These are phyloP conservation scores for Candida mattraensis DNA, from an alignment of 805 yeast species.

Conservation along the genomic window DNA sequence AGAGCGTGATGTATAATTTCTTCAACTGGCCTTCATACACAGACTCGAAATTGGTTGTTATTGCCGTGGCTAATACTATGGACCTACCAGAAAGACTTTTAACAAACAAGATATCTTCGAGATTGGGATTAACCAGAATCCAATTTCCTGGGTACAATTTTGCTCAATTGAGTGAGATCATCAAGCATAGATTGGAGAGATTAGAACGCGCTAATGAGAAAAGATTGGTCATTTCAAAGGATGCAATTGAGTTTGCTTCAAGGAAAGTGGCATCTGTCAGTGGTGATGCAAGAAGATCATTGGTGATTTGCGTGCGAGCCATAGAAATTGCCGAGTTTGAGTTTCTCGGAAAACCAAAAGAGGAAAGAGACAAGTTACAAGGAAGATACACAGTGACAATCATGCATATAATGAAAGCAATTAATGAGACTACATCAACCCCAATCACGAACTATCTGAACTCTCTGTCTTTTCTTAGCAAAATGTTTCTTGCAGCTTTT, in stretches of 20 bases:
- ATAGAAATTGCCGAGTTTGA: constrained; percentile 81
- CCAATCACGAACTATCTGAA: constrained; percentile 63
- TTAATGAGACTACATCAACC: constrained; percentile 73
- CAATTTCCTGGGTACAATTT: constrained; percentile 88
- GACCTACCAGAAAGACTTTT: constrained; percentile 89
- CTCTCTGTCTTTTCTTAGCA: constrained; percentile 64
- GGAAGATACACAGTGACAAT: constrained; percentile 61
- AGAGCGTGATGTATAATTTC: constrained; percentile 88
- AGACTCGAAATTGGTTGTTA: constrained; percentile 75
- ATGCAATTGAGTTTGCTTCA: constrained; percentile 89
- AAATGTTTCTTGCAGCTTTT: constrained; percentile 69
- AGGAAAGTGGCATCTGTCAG: constrained; percentile 94
- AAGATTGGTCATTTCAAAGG: constrained; percentile 51
- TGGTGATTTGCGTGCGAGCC: constrained; percentile 84
- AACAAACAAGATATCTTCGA: constrained; percentile 85
- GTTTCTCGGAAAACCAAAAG: constrained; percentile 37
- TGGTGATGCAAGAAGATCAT: constrained; percentile 95
- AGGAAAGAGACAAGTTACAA: constrained; percentile 27
- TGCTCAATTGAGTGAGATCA: constrained; percentile 73
- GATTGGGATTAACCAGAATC: constrained; percentile 84
- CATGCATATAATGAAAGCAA: constrained; percentile 74
- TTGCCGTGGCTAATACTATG: constrained; percentile 97
- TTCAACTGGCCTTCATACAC: constrained; percentile 95
- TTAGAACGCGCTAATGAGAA: constrained; percentile 41
- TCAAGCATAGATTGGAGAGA: constrained; percentile 63